Percentiles rank a stretch among this genome's conserved stretches.
phyloP scores from a whole-genome alignment of 2,329 filamentous ascomycete genomes.

The Verticillium tricorpus region DNA sequence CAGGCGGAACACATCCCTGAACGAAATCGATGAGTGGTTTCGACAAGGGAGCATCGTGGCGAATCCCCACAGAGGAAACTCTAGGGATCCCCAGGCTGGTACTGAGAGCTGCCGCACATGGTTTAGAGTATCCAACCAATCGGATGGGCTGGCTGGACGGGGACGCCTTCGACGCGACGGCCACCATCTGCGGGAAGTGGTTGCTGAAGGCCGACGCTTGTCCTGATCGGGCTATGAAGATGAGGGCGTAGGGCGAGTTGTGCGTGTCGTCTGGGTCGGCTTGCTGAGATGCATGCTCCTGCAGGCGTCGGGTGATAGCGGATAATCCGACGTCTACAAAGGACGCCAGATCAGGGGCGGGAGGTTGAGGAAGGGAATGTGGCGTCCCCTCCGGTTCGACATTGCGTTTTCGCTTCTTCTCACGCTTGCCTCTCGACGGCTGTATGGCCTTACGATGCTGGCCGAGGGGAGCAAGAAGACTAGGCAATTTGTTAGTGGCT shows the following conservation, averaged over 20 bases:
- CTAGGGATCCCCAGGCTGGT: constrained; percentile 55
- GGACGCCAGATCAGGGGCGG: constrained; percentile 45
- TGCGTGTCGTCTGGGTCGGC: constrained; percentile 1
- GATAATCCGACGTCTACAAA: constrained; percentile 63
- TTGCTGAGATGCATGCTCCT: constrained; percentile 28
- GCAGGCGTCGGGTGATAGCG: constrained; percentile 56
- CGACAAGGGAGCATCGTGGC: constrained; percentile 50
- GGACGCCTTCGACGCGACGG: constrained; percentile 40
- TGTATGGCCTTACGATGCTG: constrained; percentile 52
- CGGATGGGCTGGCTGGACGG: constrained; percentile 38
- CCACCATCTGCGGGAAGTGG: constrained; percentile 54
- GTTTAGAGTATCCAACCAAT: constrained; percentile 59
- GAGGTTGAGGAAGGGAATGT: constrained; percentile 24
- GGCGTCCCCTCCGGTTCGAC: constrained; percentile 18
- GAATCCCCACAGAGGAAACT: constrained; percentile 60
- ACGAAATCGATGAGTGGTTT: constrained; percentile 54
- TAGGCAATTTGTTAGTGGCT: constrained; percentile 24
- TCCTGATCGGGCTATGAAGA: constrained; percentile 56
- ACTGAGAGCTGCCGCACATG: constrained; percentile 54
- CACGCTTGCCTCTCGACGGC: constrained; percentile 58
- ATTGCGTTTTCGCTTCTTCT: constrained; percentile 46
- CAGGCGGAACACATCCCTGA: constrained; percentile 42
- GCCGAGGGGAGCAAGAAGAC: constrained; percentile 60
- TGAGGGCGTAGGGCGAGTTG: constrained; percentile 36
- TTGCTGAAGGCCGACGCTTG: constrained; percentile 54